Evolutionary conservation across 129 eudicot genomes (phyloP), one percentile per base, ranked within the genome.

Genomic region (Tanacetum coccineum): DNA sequence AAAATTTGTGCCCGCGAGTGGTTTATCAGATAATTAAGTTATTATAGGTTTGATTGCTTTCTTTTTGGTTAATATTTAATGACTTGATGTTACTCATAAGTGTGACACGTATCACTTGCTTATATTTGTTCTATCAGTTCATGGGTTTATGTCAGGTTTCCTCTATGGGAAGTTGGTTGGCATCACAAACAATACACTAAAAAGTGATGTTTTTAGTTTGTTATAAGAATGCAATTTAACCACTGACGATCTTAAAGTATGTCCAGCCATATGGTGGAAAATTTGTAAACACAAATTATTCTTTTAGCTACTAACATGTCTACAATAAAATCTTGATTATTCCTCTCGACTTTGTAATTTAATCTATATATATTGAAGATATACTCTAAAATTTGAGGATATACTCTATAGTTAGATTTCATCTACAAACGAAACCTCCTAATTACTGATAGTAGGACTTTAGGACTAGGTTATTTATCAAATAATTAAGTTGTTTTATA

Each of bases 181-280:
- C 65, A 81, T 85, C 57, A 66, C 79, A 2, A 81, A 45, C 66
- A 47, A 77, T 58, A 91, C 94, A 6, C 59, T 80, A 54, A 91
- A 72, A 78, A 77, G 75, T 78, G 97, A 87, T 59, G 48, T 91
- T 21, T 70, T 88, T 75, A 78, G 74, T 78, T 25, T 85, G 76
- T 56, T 91, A 17, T 96, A 85, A 5, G 94, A 79, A 32, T 79
- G 21, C 76, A 87, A 92, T 77, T 54, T 65, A 77, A 80, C 59
- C 86, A 78, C 36, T 0, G 82, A 14, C 81, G 15, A 60, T 14
- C 36, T 90, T 92, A 95, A 85, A 86, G 75, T 4, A n/a, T 9
- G 12, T 55, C 48, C 59, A 57, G 61, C 79, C 86, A 17, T 87
- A 76, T 72, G 80, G 79, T 72, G 97, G 97, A 22, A 87, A 85